Conservation (phyloP, 2,329 filamentous ascomycete species). For the Scleromitrula shiraiana region DNA sequence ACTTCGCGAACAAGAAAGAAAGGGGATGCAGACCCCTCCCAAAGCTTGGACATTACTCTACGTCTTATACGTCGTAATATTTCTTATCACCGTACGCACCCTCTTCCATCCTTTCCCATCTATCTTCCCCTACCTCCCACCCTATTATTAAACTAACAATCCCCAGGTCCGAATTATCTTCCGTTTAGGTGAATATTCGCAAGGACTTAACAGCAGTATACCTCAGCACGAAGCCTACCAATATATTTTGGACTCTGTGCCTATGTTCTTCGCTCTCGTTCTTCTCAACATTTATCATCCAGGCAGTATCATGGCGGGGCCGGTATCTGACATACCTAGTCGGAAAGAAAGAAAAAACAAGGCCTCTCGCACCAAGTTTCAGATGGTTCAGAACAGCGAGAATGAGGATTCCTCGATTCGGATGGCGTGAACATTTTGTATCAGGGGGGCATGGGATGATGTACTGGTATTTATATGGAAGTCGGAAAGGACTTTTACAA, state of each 20-base stretch:
- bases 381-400: not conserved
- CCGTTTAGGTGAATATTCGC: conserved; percentile 47
- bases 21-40: not conserved
- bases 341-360: conserved; percentile 4
- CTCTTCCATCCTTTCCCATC: not conserved
- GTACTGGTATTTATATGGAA: no score
- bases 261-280: conserved; percentile 35
- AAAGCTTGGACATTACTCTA: conserved; percentile 12
- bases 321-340: conserved; percentile 9
- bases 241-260: conserved; percentile 44
- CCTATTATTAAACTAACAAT: no score
- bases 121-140: not conserved
- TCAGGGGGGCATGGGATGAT: no score
- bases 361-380: not conserved
- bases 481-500: no score
- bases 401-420: not conserved
- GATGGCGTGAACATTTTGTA: not conserved
- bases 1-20: conserved; percentile 4
- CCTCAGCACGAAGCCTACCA: conserved; percentile 44
- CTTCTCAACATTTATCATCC: conserved; percentile 15
- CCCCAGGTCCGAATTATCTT: conserved; percentile 52
- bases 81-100: conserved; percentile 17
- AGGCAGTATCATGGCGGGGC: conserved; percentile 11
- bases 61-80: conserved; percentile 15
- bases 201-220: conserved; percentile 37